Evolutionary conservation across 2,329 filamentous ascomycete species (phyloP).

Genomic region (Rhinocladiella mackenziei): DNA sequence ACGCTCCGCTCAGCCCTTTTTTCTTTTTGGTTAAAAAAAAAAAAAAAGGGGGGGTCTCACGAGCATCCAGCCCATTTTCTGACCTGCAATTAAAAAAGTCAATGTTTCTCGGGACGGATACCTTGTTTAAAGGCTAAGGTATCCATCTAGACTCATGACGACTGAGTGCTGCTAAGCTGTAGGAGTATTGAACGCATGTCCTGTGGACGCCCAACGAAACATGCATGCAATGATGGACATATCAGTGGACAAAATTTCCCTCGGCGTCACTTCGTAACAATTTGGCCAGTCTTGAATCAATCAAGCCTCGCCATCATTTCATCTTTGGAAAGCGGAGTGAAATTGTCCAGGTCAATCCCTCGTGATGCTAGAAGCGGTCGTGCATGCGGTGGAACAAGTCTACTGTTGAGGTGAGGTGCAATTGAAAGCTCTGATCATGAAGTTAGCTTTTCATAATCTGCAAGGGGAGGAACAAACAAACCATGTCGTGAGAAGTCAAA

Average conservation of each 20-base stretch:
- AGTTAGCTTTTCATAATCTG: conserved; percentile 5
- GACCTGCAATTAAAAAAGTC: conserved; percentile 21
- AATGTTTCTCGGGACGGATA: conserved; percentile 19
- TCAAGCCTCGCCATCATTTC: conserved; percentile 98
- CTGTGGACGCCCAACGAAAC: conserved; percentile 16
- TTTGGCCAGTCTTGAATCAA: conserved; percentile 53
- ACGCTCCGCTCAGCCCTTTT: conserved; percentile 22
- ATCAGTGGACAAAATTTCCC: conserved; percentile 34
- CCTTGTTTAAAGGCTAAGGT: conserved; percentile 19
- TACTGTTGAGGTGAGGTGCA: conserved; percentile 76
- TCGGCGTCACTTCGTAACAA: conserved; percentile 39
- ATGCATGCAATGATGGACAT: conserved; percentile 25
- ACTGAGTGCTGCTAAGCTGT: conserved; percentile 32
- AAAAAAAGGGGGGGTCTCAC: conserved; percentile 10
- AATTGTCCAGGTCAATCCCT: conserved; percentile 88
- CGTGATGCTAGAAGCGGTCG: conserved; percentile 67
- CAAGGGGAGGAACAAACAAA: conserved; percentile 48
- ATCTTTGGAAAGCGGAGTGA: conserved; percentile 84
- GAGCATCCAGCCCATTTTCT: conserved; percentile 15
- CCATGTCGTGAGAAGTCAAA: conserved; percentile 95
- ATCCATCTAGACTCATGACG: conserved; percentile 30
- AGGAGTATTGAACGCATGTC: conserved; percentile 16
- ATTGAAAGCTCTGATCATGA: conserved; percentile 81
- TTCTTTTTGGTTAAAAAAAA: no score
- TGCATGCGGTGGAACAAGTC: conserved; percentile 81